Conservation (phyloP, 768 basidiomycete species). For the Rhodosporidiobolus odoratus region DNA sequence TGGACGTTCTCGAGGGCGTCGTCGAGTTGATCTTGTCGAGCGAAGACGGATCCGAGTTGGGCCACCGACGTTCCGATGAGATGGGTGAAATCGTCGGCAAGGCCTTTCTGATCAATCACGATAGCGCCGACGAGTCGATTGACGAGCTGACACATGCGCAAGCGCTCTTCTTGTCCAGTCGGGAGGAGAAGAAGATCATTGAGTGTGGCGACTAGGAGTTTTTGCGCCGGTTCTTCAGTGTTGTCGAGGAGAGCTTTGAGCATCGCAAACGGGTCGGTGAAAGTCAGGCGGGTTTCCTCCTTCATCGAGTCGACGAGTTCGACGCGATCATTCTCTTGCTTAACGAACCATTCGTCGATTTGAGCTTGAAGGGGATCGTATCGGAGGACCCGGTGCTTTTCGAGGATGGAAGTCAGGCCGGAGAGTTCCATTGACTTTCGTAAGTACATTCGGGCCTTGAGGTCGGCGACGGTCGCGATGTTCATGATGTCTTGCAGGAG, state of each 20-base stretch:
- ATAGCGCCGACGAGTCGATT: conserved; percentile 84
- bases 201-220: conserved; percentile 87
- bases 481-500: conserved; percentile 66
- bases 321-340: conserved; percentile 66
- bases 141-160: conserved; percentile 84
- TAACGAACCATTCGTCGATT: conserved; percentile 67
- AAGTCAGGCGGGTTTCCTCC: conserved; percentile 65
- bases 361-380: conserved; percentile 70
- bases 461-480: conserved; percentile 68
- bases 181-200: conserved; percentile 86
- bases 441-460: conserved; percentile 78
- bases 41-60: conserved; percentile 79
- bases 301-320: conserved; percentile 50
- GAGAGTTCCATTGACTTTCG: conserved; percentile 84
- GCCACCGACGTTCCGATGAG: conserved; percentile 85
- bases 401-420: conserved; percentile 68
- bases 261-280: conserved; percentile 77
- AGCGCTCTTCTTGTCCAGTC: conserved; percentile 75
- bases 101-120: conserved; percentile 76
- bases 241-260: conserved; percentile 73
- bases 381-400: conserved; percentile 62
- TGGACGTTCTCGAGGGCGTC: conserved; percentile 64
- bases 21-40: conserved; percentile 78
- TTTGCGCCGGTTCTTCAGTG: conserved; percentile 69
- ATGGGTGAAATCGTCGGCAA: conserved; percentile 55